phyloP scores from a whole-genome alignment of 495 filamentous ascomycete genomes.

The Podospora tetraspora region DNA sequence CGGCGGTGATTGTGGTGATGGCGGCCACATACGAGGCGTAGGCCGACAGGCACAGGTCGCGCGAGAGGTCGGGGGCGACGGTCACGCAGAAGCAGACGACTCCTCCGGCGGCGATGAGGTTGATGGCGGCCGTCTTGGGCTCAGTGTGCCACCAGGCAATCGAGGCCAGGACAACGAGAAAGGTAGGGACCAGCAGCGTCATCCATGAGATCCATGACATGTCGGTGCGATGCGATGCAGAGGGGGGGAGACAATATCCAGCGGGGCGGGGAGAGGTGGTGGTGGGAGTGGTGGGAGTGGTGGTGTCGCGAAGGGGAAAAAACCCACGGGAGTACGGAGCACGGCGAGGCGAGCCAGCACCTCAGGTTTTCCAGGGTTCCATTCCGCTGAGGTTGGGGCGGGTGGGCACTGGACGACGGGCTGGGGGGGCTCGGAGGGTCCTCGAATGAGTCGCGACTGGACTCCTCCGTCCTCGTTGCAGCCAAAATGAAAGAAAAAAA shows the following conservation, averaged over 20 bases:
- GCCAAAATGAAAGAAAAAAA: no score
- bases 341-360: neutral
- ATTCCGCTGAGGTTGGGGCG: neutral
- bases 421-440: neutral
- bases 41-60: slow-evolving; percentile 32
- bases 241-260: slow-evolving; percentile 4
- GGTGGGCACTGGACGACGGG: neutral
- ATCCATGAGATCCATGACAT: slow-evolving; percentile 50
- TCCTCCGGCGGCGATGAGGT: slow-evolving; percentile 41
- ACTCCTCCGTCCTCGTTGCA: no score
- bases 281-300: neutral
- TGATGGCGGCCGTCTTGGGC: slow-evolving; percentile 42
- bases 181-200: slow-evolving; percentile 43
- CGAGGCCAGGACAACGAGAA: slow-evolving; percentile 47
- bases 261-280: slow-evolving; percentile 9
- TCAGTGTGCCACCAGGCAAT: slow-evolving; percentile 47
- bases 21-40: slow-evolving; percentile 34
- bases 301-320: slow-evolving; percentile 7
- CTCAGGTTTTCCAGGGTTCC: neutral
- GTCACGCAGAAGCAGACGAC: slow-evolving; percentile 44
- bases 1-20: slow-evolving; percentile 28
- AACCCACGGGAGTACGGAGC: neutral
- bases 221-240: slow-evolving; percentile 33
- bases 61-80: slow-evolving; percentile 39
- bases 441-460: neutral